Conservation (phyloP, 805 yeast genomes). For the Spathaspora boniae region DNA sequence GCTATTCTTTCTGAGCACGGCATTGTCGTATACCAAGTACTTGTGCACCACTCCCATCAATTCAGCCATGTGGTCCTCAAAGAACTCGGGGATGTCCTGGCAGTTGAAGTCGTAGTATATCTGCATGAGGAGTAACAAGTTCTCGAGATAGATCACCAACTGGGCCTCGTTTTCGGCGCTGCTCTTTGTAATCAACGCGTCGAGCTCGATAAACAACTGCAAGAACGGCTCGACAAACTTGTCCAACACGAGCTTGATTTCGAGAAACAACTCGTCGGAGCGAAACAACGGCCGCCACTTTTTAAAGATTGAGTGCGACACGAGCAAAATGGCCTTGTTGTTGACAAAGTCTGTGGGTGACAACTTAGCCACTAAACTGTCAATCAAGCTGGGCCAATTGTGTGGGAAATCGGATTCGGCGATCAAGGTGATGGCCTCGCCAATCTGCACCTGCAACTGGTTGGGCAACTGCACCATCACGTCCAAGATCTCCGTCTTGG, state of each 20-base stretch:
- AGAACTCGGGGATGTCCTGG: constrained; percentile 97
- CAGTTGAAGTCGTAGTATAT: constrained; percentile 92
- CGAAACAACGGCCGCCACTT: constrained; percentile 95
- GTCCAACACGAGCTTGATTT: constrained; percentile 80
- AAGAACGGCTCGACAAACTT: constrained; percentile 81
- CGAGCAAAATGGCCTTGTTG: constrained; percentile 82
- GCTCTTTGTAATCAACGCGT: constrained; percentile 50
- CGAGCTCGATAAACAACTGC: constrained; percentile 63
- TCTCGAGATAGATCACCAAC: constrained; percentile 61
- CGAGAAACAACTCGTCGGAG: constrained; percentile 83
- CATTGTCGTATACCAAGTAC: constrained; percentile 62
- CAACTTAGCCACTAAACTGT: constrained; percentile 66
- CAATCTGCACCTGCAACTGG: constrained; percentile 84
- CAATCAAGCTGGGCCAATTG: constrained; percentile 76
- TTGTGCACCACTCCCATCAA: constrained; percentile 84
- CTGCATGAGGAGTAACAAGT: constrained; percentile 67
- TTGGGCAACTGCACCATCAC: constrained; percentile 81
- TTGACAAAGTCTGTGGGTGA: constrained; percentile 62
- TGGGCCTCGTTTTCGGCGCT: constrained; percentile 45
- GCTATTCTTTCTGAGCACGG: constrained; percentile 49
- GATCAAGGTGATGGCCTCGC: constrained; percentile 87
- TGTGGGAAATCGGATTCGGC: constrained; percentile 97
- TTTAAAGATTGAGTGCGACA: constrained; percentile 93
- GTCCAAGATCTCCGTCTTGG: constrained; percentile 77
- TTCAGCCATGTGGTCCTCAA: constrained; percentile 78